Percentiles rank a stretch among this genome's conserved stretches.
phyloP scores from a whole-genome alignment of 163 green algal genomes.

The Prototheca wickerhamii region DNA sequence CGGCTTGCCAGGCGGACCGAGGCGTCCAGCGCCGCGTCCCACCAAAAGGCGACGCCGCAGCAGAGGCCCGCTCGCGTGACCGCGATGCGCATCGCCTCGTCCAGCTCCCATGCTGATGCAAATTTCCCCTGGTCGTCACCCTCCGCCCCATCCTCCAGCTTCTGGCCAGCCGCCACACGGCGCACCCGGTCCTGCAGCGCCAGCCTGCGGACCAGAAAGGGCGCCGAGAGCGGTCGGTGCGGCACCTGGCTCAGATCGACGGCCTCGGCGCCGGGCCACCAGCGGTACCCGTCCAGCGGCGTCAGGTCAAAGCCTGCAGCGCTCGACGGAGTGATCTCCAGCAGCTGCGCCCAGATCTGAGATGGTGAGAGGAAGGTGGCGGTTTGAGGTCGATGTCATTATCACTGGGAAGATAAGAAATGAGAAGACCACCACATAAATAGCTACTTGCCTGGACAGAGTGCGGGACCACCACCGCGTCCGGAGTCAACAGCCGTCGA shows the following conservation, averaged over 20 bases:
- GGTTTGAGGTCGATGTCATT: too few relatives aligned
- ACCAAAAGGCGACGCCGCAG: constrained; percentile 64
- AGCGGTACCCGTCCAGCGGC: constrained; percentile 51
- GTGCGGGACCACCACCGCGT: constrained; percentile 31
- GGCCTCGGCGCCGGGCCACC: constrained; percentile 44
- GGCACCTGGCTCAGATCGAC: constrained; percentile 29
- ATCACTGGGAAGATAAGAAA: too few relatives aligned
- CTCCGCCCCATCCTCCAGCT: constrained; percentile 1
- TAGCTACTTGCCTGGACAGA: background rate
- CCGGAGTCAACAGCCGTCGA: constrained; percentile 22
- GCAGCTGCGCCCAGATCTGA: constrained; percentile 33
- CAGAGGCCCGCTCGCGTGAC: constrained; percentile 27
- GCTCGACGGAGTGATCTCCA: constrained; percentile 22
- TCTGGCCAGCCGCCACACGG: background rate
- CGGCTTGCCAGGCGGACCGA: background rate
- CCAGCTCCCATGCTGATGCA: constrained; percentile 26
- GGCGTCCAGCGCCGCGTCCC: constrained; percentile 27
- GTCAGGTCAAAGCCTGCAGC: constrained; percentile 53
- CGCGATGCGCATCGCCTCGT: constrained; percentile 24
- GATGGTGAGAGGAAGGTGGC: background rate
- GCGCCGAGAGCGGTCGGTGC: constrained; percentile 27
- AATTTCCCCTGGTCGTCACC: background rate
- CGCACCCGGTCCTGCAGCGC: constrained; percentile 36
- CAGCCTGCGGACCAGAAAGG: constrained; percentile 35
- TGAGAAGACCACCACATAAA: background rate